Evolutionary conservation across 2,329 filamentous ascomycete species (phyloP), one percentile per base, ranked within the genome.

Genomic region (Fusarium nodosum): DNA sequence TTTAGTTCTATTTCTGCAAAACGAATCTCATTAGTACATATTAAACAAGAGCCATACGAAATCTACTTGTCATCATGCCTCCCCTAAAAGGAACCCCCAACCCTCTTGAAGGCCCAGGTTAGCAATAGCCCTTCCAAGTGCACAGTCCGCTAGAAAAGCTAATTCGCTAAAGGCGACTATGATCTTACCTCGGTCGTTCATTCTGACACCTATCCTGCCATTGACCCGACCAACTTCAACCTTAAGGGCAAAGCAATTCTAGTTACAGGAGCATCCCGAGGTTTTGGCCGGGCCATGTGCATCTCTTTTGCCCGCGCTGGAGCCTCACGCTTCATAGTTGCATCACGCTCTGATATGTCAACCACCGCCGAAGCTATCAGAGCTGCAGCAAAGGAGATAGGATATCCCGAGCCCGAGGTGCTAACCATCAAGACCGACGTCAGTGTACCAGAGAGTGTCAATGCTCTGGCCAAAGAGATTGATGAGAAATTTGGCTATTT

Each of bases 251-350:
- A 64, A 11, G 28, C 52, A 16, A 26, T 64, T 20, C 42, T 64
- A 15, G 42, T 64, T 5, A 64, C 59, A 8, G 60, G 60, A 13
- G 59, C 60, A 39, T 64, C 60, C 7, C 59, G 60, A 33, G 59
- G 60, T 2, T 64, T 44, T 34, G 60, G 60, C 5, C 31, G 42
- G 33, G 60, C 59, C 6, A 64, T 64, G 60, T 64, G 60, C 13
- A 50, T 5, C 6, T 53, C 42, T 6, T 64, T 64, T 15, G 50
- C 60, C 10, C 26, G 28, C 2, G 50, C 60, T 11, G 60, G 60
- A 15, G 28, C 59, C 2, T 63, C 60, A 24, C 59, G 41, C 7
- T 13, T 64, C 0, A 33, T 50, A 7, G 34, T 50, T 12, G 59
- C 60, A 12, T 42, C 60, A 2, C 30, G 60, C 12, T 64, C 60